Evolutionary conservation across 805 yeast genomes (phyloP).

Genomic region (Wickerhamomyces chambardii): DNA sequence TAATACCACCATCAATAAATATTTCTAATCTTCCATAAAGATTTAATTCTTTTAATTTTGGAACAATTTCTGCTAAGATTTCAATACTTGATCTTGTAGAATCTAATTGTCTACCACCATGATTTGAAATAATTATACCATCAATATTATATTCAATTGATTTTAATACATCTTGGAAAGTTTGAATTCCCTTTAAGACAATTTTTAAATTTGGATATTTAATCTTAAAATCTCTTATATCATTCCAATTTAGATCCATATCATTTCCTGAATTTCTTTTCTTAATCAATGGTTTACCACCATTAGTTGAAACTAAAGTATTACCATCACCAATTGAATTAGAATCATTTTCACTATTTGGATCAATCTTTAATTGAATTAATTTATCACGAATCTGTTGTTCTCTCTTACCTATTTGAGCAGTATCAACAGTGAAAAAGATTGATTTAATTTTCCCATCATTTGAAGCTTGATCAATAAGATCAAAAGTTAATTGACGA

Average conservation of each 20-base stretch:
- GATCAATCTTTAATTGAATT: not conserved
- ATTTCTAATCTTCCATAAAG: constrained; percentile 47
- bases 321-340: constrained; percentile 1
- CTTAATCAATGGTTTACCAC: no score
- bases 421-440: constrained; percentile 48
- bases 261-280: constrained; percentile 6
- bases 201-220: constrained; percentile 32
- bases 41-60: constrained; percentile 28
- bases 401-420: constrained; percentile 44
- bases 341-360: constrained; percentile 4
- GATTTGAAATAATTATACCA: constrained; percentile 63
- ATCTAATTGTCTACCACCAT: constrained; percentile 70
- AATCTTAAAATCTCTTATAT: constrained; percentile 17
- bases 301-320: no score
- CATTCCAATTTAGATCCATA: constrained; percentile 24
- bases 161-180: constrained; percentile 52
- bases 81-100: constrained; percentile 53
- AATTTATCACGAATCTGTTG: constrained; percentile 9
- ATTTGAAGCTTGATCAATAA: constrained; percentile 28
- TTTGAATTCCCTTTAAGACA: constrained; percentile 56
- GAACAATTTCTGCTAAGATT: constrained; percentile 46
- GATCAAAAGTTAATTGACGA: constrained; percentile 15
- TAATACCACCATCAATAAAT: constrained; percentile 68
- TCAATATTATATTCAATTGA: constrained; percentile 52
- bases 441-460: constrained; percentile 33